Evolutionary conservation across 768 basidiomycete species (phyloP).

Genomic region (Lactarius evosmus): DNA sequence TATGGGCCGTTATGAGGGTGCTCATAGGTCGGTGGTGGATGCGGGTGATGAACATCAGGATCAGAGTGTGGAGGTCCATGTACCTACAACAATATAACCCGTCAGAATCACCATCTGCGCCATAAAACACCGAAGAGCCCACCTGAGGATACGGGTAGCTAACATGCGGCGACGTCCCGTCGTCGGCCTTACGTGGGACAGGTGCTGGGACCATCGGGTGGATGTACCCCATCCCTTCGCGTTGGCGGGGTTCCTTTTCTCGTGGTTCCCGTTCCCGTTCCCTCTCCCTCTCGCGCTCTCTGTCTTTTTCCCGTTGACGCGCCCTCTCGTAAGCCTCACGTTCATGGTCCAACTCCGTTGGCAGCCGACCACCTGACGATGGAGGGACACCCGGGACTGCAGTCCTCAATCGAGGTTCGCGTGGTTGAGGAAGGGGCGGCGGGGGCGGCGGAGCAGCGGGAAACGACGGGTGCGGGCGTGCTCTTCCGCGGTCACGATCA

Average conservation of each 20-base stretch:
- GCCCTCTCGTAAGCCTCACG: slow-evolving; percentile 33
- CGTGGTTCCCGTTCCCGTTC: slow-evolving; percentile 29
- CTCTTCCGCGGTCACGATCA: slow-evolving; percentile 31
- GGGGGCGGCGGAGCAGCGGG: slow-evolving; percentile 10
- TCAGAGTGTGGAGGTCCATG: slow-evolving; percentile 11
- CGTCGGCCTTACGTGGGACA: slow-evolving; percentile 20
- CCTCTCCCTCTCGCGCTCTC: slow-evolving; percentile 22
- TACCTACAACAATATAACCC: background rate
- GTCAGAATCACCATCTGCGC: background rate
- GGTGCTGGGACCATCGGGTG: slow-evolving; percentile 21
- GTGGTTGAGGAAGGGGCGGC: slow-evolving; percentile 12
- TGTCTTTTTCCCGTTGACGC: slow-evolving; percentile 29
- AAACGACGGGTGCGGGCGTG: slow-evolving; percentile 25
- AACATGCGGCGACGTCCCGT: slow-evolving; percentile 13
- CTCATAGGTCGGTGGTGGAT: slow-evolving; percentile 23
- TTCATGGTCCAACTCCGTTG: slow-evolving; percentile 33
- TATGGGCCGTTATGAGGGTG: slow-evolving; percentile 17
- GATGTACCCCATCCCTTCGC: slow-evolving; percentile 31
- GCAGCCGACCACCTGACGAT: slow-evolving; percentile 29
- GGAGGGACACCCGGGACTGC: slow-evolving; percentile 14
- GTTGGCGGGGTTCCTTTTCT: slow-evolving; percentile 29
- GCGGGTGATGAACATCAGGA: slow-evolving; percentile 10
- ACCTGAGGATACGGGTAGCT: slow-evolving; percentile 19
- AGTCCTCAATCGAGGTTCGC: slow-evolving; percentile 20
- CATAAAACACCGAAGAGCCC: background rate